Evolutionary conservation across 352 stramenopile genomes (phyloP).

Genomic region (Globisporangium heterothallicum): DNA sequence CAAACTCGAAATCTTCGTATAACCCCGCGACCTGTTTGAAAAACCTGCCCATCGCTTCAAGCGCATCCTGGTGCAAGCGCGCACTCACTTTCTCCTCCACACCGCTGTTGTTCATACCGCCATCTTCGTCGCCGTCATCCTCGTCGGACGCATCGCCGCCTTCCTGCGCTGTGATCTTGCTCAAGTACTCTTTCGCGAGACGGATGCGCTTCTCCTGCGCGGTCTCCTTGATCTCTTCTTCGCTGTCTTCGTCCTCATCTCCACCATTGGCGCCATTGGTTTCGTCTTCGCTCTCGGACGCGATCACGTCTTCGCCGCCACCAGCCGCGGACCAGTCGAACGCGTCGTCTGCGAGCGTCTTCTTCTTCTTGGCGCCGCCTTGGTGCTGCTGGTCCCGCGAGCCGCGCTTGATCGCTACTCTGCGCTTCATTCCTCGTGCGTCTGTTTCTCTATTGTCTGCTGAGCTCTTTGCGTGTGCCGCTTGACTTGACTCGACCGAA

Average conservation of each 20-base stretch:
- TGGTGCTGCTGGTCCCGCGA: constrained; percentile 23
- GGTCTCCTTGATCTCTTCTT: constrained; percentile 69
- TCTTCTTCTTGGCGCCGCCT: constrained; percentile 59
- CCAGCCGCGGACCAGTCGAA: constrained; percentile 71
- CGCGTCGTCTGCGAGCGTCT: constrained; percentile 56
- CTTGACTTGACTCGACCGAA: constrained; percentile 4
- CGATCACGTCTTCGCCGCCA: constrained; percentile 48
- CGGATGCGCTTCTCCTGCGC: constrained; percentile 86
- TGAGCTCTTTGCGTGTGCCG: constrained; percentile 1
- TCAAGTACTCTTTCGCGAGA: constrained; percentile 86
- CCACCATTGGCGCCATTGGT: constrained; percentile 24
- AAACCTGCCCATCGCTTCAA: constrained; percentile 83
- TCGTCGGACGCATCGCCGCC: constrained; percentile 22
- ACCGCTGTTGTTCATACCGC: constrained; percentile 19
- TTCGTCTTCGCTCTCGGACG: constrained; percentile 67
- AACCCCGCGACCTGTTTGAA: constrained; percentile 81
- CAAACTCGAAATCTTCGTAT: constrained; percentile 83
- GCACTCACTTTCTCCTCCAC: constrained; percentile 73
- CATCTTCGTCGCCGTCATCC: constrained; percentile 35
- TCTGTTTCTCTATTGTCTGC: background rate
- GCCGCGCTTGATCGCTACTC: constrained; percentile 46
- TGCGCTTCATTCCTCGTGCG: constrained; percentile 16
- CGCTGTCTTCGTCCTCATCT: constrained; percentile 43
- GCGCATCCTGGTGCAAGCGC: constrained; percentile 76
- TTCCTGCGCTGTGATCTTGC: constrained; percentile 77